Percentiles rank a stretch among this genome's conserved stretches.
Evolutionary conservation across 805 yeast genomes (phyloP).

Genomic region (Monosporozyma unispora): DNA sequence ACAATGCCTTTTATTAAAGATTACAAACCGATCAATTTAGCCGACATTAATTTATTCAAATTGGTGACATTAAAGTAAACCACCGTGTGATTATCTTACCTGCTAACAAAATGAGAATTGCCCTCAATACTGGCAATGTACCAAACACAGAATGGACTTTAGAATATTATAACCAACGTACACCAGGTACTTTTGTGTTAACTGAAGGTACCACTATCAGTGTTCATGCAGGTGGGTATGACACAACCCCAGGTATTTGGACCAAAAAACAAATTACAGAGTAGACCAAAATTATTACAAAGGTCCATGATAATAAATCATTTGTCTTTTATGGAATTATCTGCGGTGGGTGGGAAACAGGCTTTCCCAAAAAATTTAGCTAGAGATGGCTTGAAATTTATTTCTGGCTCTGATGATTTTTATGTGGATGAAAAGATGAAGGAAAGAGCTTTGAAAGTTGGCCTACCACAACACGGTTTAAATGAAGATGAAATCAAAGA

Average conservation of each 20-base stretch:
- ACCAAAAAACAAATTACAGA: slow-evolving; percentile 37
- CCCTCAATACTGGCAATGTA: slow-evolving; percentile 26
- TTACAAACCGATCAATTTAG: slow-evolving; percentile 23
- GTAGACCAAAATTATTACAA: slow-evolving; percentile 41
- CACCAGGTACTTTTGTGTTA: slow-evolving; percentile 51
- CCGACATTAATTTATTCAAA: slow-evolving; percentile 34
- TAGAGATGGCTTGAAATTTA: slow-evolving; percentile 30
- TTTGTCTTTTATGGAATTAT: slow-evolving; percentile 40
- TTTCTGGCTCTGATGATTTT: slow-evolving; percentile 31
- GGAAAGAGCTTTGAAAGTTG: slow-evolving; percentile 27
- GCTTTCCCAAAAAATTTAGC: slow-evolving; percentile 33
- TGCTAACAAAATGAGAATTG: slow-evolving; percentile 36
- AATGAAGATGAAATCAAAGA: slow-evolving; percentile 32
- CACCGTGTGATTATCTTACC: slow-evolving; percentile 35
- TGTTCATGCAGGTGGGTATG: slow-evolving; percentile 33
- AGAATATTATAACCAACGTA: slow-evolving; percentile 46
- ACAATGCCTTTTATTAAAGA: slow-evolving; percentile 18
- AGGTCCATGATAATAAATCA: slow-evolving; percentile 42
- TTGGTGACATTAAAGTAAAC: slow-evolving; percentile 32
- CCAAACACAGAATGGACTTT: slow-evolving; percentile 36
- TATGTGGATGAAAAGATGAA: slow-evolving; percentile 29
- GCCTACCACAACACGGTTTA: slow-evolving; percentile 25
- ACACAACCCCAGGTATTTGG: slow-evolving; percentile 41
- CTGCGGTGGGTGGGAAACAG: slow-evolving; percentile 40
- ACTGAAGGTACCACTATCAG: slow-evolving; percentile 48